phyloP scores from a whole-genome alignment of 2,329 filamentous ascomycete species.

The Fusarium sp. region DNA sequence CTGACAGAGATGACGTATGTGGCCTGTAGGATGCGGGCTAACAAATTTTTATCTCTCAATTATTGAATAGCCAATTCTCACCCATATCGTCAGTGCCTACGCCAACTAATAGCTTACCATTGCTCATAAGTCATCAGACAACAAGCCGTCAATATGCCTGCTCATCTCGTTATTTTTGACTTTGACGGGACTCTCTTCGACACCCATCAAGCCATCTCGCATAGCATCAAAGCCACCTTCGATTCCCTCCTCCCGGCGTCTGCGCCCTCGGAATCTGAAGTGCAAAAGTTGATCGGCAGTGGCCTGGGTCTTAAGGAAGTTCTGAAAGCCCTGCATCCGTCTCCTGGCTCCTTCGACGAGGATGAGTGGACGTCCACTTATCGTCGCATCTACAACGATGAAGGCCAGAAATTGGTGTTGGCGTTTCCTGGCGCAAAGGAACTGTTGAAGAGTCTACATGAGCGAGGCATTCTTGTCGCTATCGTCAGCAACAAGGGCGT shows the following conservation, averaged over 20 bases:
- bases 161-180: constrained; percentile 11
- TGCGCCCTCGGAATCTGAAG: background rate
- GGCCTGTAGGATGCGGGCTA: too few relatives aligned
- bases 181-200: constrained; percentile 15
- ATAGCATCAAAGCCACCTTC: constrained; percentile 10
- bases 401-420: background rate
- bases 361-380: background rate
- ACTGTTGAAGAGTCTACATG: rapidly evolving
- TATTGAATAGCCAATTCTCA: too few relatives aligned
- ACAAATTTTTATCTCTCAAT: too few relatives aligned
- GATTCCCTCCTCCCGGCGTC: background rate
- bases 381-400: constrained; percentile 1
- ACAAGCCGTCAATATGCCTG: background rate
- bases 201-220: constrained; percentile 9
- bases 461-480: rapidly evolving
- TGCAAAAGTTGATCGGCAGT: background rate
- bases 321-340: background rate
- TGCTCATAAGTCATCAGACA: too few relatives aligned
- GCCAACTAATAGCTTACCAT: too few relatives aligned
- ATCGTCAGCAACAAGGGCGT: constrained; percentile 8
- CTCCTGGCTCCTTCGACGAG: background rate
- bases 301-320: background rate
- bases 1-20: too few relatives aligned
- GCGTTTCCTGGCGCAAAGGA: background rate
- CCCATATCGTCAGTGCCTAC: too few relatives aligned